These are phyloP conservation scores for Colletotrichum australisinense DNA, from an alignment of 2,329 filamentous ascomycete species.

Conservation along the genomic window DNA sequence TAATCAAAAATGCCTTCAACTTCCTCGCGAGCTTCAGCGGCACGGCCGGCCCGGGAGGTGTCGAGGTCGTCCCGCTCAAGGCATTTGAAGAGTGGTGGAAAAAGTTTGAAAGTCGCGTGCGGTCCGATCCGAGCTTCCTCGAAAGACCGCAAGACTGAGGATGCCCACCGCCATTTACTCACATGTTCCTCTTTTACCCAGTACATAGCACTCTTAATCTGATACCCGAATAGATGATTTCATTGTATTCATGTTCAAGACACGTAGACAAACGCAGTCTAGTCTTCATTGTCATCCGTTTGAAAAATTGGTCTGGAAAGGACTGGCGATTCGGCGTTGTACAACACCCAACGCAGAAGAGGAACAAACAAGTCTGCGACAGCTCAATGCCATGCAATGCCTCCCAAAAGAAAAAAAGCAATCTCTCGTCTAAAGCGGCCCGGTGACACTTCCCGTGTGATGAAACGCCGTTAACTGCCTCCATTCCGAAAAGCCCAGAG, in stretches of 20 bases:
- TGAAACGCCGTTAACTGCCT: constrained; percentile 13
- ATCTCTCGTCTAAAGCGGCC: constrained; percentile 4
- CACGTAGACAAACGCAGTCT: not conserved
- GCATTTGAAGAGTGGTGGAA: constrained; percentile 98
- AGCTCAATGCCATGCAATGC: constrained; percentile 15
- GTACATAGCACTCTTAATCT: not conserved
- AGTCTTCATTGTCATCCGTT: not conserved
- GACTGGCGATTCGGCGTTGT: not conserved
- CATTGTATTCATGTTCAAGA: not conserved
- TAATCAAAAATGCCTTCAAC: constrained; percentile 98
- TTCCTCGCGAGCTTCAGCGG: constrained; percentile 90
- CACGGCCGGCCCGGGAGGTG: constrained; percentile 67
- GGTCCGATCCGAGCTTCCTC: constrained; percentile 88
- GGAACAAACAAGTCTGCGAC: constrained; percentile 2
- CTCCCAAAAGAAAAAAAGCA: not conserved
- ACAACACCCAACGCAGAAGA: not conserved
- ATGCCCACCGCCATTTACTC: not conserved
- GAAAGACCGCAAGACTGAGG: constrained; percentile 65
- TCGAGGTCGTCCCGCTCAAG: constrained; percentile 92
- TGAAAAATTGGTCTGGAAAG: not conserved
- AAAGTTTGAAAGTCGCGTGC: constrained; percentile 91
- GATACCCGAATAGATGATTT: constrained; percentile 8
- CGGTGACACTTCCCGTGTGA: not conserved
- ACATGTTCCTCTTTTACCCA: not conserved
- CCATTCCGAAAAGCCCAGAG: constrained; percentile 14